A percentile compares a stretch with the other conserved stretches of the same genome.
Evolutionary conservation across 164 flowering plant genomes (phyloP).

Genomic region (Aristolochia fimbriata): DNA sequence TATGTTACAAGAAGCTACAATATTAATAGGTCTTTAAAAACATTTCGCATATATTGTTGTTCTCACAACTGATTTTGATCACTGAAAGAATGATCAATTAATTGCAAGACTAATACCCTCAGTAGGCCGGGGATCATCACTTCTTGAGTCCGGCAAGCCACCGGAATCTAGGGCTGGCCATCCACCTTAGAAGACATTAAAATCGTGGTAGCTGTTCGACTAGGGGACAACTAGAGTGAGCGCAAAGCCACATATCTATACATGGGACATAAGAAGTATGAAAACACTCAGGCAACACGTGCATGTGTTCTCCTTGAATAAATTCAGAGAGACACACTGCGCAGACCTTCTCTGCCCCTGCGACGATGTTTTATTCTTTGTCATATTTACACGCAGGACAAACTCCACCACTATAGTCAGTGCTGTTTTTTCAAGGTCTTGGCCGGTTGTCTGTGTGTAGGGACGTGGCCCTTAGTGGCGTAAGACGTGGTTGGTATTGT

Average conservation of each 20-base stretch:
- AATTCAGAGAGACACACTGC: slow-evolving; percentile 63
- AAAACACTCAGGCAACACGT: slow-evolving; percentile 40
- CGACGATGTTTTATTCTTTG: slow-evolving; percentile 1
- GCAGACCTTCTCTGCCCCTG: slow-evolving; percentile 27
- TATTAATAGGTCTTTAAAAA: too few relatives aligned
- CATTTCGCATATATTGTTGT: too few relatives aligned
- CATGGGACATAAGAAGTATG: slow-evolving; percentile 54
- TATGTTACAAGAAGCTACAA: too few relatives aligned
- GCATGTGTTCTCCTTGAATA: slow-evolving; percentile 39
- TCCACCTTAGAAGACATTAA: background rate
- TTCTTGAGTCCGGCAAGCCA: background rate
- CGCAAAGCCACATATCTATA: slow-evolving; percentile 69
- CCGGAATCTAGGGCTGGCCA: background rate
- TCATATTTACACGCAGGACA: slow-evolving; percentile 1
- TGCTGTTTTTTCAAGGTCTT: too few relatives aligned
- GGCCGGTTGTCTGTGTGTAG: too few relatives aligned
- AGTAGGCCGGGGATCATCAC: background rate
- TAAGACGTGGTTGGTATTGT: too few relatives aligned
- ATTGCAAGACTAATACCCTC: too few relatives aligned
- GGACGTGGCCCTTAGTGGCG: too few relatives aligned
- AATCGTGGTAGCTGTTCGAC: slow-evolving; percentile 23
- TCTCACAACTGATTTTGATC: too few relatives aligned
- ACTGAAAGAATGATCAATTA: too few relatives aligned
- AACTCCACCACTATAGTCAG: background rate
- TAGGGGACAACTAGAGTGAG: slow-evolving; percentile 67